A percentile compares a stretch with the other conserved stretches of the same genome.
Evolutionary conservation across 805 yeast species (phyloP).

Genomic region (Maudiozyma bulderi): DNA sequence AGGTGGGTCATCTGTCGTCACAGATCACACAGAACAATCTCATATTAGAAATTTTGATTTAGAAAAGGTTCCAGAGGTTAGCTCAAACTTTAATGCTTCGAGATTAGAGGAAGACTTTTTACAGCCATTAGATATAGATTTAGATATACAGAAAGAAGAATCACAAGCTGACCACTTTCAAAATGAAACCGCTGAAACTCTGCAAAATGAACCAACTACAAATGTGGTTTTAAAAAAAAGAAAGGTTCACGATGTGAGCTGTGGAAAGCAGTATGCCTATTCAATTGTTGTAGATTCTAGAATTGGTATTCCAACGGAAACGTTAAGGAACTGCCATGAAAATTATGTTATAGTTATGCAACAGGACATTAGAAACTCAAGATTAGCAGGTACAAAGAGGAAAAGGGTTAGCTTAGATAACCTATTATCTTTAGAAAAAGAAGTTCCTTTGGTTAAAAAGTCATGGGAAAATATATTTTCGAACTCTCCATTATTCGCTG

Average conservation of each 20-base stretch:
- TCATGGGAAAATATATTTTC: not conserved
- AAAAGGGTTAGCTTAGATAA: not conserved
- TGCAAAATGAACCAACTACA: too few relatives aligned
- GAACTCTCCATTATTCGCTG: not conserved
- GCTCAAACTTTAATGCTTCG: not conserved
- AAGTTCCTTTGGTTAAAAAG: not conserved
- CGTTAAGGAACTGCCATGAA: conserved; percentile 15
- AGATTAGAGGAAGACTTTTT: not conserved
- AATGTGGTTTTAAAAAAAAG: not conserved
- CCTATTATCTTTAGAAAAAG: not conserved
- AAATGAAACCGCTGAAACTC: too few relatives aligned
- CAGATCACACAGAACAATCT: conserved; percentile 6
- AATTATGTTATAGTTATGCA: conserved; percentile 17
- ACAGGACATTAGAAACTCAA: not conserved
- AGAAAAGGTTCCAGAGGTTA: not conserved
- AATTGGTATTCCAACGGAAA: conserved; percentile 20
- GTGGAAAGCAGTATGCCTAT: not conserved
- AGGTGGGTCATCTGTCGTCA: conserved; percentile 13
- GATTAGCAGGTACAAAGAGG: not conserved
- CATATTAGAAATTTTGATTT: not conserved
- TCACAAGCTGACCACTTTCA: too few relatives aligned
- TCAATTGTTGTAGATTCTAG: conserved; percentile 12
- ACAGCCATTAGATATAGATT: conserved; percentile 7
- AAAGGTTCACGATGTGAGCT: not conserved
- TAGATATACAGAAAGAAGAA: conserved; percentile 1